Evolutionary conservation across 345 rosid genomes (phyloP), one percentile per base, ranked within the genome.

Genomic region (Luvunga scandens): DNA sequence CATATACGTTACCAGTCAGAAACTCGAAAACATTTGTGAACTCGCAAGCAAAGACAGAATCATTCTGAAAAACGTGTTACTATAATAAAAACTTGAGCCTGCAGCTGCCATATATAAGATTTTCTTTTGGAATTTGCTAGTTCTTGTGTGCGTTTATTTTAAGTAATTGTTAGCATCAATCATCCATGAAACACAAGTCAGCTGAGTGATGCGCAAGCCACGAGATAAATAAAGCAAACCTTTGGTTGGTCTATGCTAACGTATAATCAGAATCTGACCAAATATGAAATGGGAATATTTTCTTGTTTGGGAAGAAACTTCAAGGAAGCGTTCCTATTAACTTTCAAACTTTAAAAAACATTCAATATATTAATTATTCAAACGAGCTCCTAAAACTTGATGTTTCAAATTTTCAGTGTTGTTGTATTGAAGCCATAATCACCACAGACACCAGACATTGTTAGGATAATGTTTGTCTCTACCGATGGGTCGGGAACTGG

Each of bases 31-130:
- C 67, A 69, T 66, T 36, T 36, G 65, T 66, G 57, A 66, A 59
- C 39, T 56, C 66, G 16, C 73, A 69, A 59, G 59, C 34, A 68
- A 57, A 38, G 73, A 18, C 33, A 50, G 55, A 45, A 61, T 74
- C 77, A 73, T 73, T 73, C 56, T 8, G 16, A 16, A 60, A 73
- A 73, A 73, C 27, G 9, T 61, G 68, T 60, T 61, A 39, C 39
- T 65, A 31, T 64, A 27, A 63, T 28, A n/a, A 73, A 19, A 55
- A 73, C 34, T 16, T 60, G 24, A 13, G 24, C 4, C n/a, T 16
- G 31, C 55, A 24, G 53, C 33, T 56, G 34, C 10, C 30, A 42
- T n/a, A 6, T 13, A 7, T 65, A 39, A 10, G 4, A 24, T 9
- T 60, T 60, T 38, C 39, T 50, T n/a, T 25, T n/a, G n/a, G 13